Evolutionary conservation across 202 grass and related monocot genomes (phyloP).

Genomic region (Digitaria exilis): DNA sequence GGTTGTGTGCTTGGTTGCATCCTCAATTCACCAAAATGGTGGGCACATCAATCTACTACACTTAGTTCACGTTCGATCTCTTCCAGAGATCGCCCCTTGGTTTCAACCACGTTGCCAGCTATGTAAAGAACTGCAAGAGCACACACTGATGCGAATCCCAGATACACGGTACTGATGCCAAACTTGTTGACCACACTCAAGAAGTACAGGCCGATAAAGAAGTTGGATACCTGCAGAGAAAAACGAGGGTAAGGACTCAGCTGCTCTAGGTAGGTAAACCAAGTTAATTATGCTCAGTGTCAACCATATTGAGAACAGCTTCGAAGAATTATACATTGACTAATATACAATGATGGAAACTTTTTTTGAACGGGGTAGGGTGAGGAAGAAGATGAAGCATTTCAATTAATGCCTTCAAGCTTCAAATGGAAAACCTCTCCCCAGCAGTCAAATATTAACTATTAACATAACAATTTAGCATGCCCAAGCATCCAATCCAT

Average conservation of each 20-base stretch:
- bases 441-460: neutral
- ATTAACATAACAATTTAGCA: neutral
- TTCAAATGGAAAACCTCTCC: neutral
- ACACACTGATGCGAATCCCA: constrained; percentile 87
- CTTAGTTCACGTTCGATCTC: constrained; percentile 84
- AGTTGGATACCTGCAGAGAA: constrained; percentile 76
- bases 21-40: constrained; percentile 3
- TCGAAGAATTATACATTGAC: neutral
- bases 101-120: constrained; percentile 83
- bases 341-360: neutral
- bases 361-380: neutral
- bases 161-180: constrained; percentile 80
- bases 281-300: neutral
- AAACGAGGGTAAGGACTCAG: neutral
- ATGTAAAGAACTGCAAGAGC: constrained; percentile 86
- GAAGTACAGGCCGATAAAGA: constrained; percentile 96
- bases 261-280: neutral
- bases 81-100: constrained; percentile 88
- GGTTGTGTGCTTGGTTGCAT: neutral
- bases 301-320: no score
- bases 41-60: constrained; percentile 29
- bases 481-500: neutral
- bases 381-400: neutral
- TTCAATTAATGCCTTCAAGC: neutral
- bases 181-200: constrained; percentile 94